These are phyloP conservation scores for Fusarium sp. DNA, from an alignment of 2,329 filamentous ascomycete genomes.

Conservation along the genomic window DNA sequence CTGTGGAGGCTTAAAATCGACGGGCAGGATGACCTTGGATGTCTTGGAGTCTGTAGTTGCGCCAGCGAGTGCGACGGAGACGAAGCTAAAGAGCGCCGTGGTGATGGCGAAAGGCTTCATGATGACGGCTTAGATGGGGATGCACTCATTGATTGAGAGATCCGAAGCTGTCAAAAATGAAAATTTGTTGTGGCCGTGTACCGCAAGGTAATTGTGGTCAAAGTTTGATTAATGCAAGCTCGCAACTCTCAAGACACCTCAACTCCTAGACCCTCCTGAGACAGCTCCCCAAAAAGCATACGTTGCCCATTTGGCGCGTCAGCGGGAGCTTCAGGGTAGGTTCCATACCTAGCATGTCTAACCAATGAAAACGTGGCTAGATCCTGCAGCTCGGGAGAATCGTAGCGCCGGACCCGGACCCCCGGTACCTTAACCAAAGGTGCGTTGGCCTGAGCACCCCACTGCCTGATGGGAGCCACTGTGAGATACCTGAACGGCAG, in stretches of 20 bases:
- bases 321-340: slow-evolving; percentile 43
- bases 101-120: slow-evolving; percentile 60
- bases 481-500: slow-evolving; percentile 20
- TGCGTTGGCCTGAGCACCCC: not conserved
- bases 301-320: slow-evolving; percentile 48
- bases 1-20: slow-evolving; percentile 83
- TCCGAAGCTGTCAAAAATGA: slow-evolving; percentile 32
- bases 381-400: slow-evolving; percentile 28
- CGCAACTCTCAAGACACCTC: slow-evolving; percentile 36
- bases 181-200: slow-evolving; percentile 20
- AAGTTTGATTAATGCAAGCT: slow-evolving; percentile 29
- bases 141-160: slow-evolving; percentile 49
- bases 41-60: slow-evolving; percentile 55
- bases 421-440: not conserved
- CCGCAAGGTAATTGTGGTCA: slow-evolving; percentile 12
- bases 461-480: not conserved
- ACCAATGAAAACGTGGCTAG: slow-evolving; percentile 41
- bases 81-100: slow-evolving; percentile 68
- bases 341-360: slow-evolving; percentile 15
- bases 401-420: slow-evolving; percentile 34
- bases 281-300: slow-evolving; percentile 49
- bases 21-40: slow-evolving; percentile 68
- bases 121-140: slow-evolving; percentile 40
- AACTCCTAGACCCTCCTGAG: slow-evolving; percentile 41
- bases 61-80: slow-evolving; percentile 57